Base-by-base conservation (phyloP, 75 land plant genomes). In the Selaginella moellendorffii region DNA sequence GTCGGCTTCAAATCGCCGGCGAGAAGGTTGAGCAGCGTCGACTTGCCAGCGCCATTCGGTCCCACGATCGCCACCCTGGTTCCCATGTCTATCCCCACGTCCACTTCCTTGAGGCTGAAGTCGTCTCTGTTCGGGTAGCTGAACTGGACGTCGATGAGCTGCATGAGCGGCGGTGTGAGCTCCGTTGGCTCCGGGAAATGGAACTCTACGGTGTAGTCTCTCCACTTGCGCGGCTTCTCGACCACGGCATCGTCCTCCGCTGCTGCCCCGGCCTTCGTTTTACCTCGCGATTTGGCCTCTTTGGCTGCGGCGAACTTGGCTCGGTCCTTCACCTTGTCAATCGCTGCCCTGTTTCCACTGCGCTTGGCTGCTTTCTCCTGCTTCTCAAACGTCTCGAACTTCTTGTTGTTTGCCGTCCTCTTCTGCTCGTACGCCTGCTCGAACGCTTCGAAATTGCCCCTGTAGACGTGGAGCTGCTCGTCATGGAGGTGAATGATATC, bases 61-160 rank as follows among this genome's bases (percentile, higher is more conserved):
- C 90, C 98, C 8, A 93, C 90, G 46, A 93, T 93, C n/a, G 96
- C 87, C n/a, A 89, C 98, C 19, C 96, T 74, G 17, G 98, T 93
- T 30, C 96, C 98, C 98, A 93, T 93, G 67, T 93, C 96, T 51
- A 93, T 86, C 30, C 98, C 96, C 27, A 83, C 90, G 78, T 93
- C 90, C 46, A 93, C 90, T 61, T 85, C 46, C 2, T 88, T 81
- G 0, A 93, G 90, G 66, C 74, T 71, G 27, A 93, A 93, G 72
- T 93, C 98, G 2, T 72, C 76, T 31, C 96, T 70, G 14, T 81
- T 85, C 18, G 96, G 98, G 61, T 93, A 93, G 64, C 83, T 73
- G 36, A 93, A 93, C 64, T 77, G 81, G 12, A 93, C 96, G 42
- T 89, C 96, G 51, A 83, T 86, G 24, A 93, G 79, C 60, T 93